These are phyloP conservation scores for Crotalaria pallida DNA, from an alignment of 306 rosid genomes.

Conservation along the genomic window DNA sequence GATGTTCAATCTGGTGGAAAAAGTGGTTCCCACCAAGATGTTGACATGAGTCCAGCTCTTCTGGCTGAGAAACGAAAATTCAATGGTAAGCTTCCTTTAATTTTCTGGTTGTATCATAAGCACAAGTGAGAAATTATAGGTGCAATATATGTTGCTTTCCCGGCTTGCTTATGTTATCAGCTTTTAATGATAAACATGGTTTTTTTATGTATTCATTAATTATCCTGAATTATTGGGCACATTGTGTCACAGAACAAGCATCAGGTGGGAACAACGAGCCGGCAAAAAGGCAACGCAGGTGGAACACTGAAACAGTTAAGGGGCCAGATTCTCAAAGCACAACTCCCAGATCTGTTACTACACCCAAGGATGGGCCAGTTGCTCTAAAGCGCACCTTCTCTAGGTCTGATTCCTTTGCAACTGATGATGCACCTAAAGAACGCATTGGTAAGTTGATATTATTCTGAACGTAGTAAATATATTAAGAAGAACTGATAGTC, in stretches of 20 bases:
- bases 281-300: conserved; percentile 83
- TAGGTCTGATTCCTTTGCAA: conserved; percentile 61
- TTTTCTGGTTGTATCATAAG: neutral
- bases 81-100: conserved; percentile 46
- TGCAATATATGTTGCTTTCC: neutral
- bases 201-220: neutral
- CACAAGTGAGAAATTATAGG: neutral
- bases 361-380: conserved; percentile 51
- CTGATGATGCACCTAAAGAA: conserved; percentile 68
- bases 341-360: conserved; percentile 39
- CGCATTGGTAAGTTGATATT: conserved; percentile 72
- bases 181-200: neutral
- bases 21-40: conserved; percentile 42
- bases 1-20: conserved; percentile 49
- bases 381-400: conserved; percentile 52
- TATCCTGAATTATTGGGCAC: conserved; percentile 6
- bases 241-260: conserved; percentile 46
- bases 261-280: conserved; percentile 65
- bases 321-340: conserved; percentile 54
- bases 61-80: conserved; percentile 77
- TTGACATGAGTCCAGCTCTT: conserved; percentile 36
- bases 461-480: neutral
- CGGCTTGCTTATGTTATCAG: neutral
- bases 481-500: neutral
- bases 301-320: conserved; percentile 67